A percentile compares a stretch with the other conserved stretches of the same genome.
Conservation (phyloP, 306 rosid genomes). For the Vicia faba region DNA sequence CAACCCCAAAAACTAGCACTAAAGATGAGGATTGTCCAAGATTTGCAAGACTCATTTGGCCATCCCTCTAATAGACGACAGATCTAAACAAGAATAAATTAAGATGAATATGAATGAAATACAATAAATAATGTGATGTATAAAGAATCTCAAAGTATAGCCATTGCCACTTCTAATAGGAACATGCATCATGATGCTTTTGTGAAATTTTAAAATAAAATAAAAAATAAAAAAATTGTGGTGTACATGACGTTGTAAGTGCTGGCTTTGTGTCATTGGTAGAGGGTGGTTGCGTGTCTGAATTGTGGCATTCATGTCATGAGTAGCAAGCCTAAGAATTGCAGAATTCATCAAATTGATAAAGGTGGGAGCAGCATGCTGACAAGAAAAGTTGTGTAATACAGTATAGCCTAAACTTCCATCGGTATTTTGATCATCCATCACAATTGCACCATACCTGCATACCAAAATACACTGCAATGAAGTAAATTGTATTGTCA, state of each 20-base stretch:
- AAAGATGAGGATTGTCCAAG: not conserved
- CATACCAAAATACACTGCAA: constrained; percentile 35
- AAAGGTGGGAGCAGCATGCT: constrained; percentile 94
- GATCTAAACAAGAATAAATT: not conserved
- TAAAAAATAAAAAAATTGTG: constrained; percentile 23
- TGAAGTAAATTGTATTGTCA: constrained; percentile 8
- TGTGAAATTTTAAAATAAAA: constrained; percentile 29
- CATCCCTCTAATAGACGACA: not conserved
- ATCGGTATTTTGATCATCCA: constrained; percentile 77
- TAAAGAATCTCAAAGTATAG: constrained; percentile 20
- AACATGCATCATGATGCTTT: constrained; percentile 3
- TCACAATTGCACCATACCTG: constrained; percentile 94
- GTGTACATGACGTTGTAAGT: constrained; percentile 81
- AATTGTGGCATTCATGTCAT: constrained; percentile 70
- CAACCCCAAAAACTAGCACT: too few species aligned
- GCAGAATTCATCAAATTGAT: constrained; percentile 94
- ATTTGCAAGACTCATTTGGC: not conserved
- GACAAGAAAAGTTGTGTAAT: constrained; percentile 89
- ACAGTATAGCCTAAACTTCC: constrained; percentile 94
- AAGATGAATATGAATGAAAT: constrained; percentile 5
- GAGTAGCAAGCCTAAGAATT: constrained; percentile 72
- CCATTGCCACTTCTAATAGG: constrained; percentile 1
- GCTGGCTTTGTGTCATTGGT: constrained; percentile 91
- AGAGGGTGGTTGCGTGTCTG: constrained; percentile 90
- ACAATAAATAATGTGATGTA: not conserved